Conservation (phyloP, 495 filamentous ascomycete genomes). For the Aspergillus coremiiformis region DNA sequence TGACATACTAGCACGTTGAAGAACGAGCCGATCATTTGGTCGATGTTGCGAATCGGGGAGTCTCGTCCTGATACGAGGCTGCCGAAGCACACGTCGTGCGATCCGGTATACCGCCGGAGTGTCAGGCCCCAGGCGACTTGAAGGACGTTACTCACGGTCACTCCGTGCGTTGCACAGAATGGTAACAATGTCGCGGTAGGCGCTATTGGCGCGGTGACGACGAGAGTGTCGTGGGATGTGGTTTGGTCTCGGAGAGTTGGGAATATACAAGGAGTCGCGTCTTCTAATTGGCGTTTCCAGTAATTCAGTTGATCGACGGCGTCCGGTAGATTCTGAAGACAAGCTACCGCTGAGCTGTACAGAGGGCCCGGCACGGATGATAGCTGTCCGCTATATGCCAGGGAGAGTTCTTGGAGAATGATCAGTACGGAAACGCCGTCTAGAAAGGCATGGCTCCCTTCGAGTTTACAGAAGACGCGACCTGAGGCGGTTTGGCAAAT, state of each 20-base stretch:
- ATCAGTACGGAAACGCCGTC: slow-evolving; percentile 24
- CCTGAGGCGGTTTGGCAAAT: slow-evolving; percentile 19
- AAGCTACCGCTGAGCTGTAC: slow-evolving; percentile 40
- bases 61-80: slow-evolving; percentile 11
- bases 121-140: slow-evolving; percentile 32
- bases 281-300: slow-evolving; percentile 35
- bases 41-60: slow-evolving; percentile 6
- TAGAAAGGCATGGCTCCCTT: slow-evolving; percentile 37
- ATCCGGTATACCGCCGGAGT: slow-evolving; percentile 44
- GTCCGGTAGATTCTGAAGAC: slow-evolving; percentile 22
- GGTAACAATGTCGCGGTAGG: not conserved
- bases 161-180: not conserved
- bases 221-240: not conserved
- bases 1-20: slow-evolving; percentile 11
- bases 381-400: slow-evolving; percentile 25
- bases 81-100: slow-evolving; percentile 31
- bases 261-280: slow-evolving; percentile 35
- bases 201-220: not conserved
- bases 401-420: slow-evolving; percentile 18
- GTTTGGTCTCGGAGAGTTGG: slow-evolving; percentile 18
- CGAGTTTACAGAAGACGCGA: slow-evolving; percentile 30
- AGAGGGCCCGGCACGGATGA: slow-evolving; percentile 22
- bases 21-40: slow-evolving; percentile 3
- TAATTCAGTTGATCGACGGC: slow-evolving; percentile 25
- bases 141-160: not conserved